Evolutionary conservation across 2,329 filamentous ascomycete genomes (phyloP), one percentile per base, ranked within the genome.

Genomic region (Microcera coccophila): DNA sequence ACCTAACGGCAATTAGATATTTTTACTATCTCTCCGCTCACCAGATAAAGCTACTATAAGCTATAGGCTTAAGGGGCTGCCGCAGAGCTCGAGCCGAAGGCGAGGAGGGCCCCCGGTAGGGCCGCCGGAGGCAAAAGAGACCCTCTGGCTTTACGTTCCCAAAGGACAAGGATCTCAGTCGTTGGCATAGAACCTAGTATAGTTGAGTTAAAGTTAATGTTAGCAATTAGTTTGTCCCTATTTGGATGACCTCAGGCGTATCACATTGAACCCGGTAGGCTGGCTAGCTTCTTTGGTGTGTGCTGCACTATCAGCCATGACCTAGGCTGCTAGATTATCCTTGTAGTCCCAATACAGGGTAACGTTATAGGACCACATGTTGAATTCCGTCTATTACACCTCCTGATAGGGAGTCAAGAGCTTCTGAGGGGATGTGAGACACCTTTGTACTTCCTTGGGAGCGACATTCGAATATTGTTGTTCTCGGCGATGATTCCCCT

Each of bases 201-300:
- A 41, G 28, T 50, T 50, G 14, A 41, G 44, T 5, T 47, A 39
- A 0, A 50, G 52, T 51, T 45, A 1, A 44, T 38, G 54, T 85
- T 85, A 50, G 85, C 69, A 1, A 71, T 66, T 5, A 85, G 55
- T 61, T 84, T 85, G 32, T 82, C 81, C 52, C 75, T 71, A 0
- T 82, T 85, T 81, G 82, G 43, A 85, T 81, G 49, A 86, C 75
- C 63, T 85, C 81, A 0, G 81, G 83, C 44, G 73, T 76, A 59
- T 86, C 82, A 74, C 69, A 33, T 73, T 68, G 8, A 66, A 67
- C 38, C 75, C 59, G 39, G 82, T 79, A 10, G 76, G 76, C 50
- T 73, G 70, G 54, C 79, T 75, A 2, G 77, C 70, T 50, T 82
- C 74, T 49, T 77, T 67, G 0, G 77, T 77, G 50, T 82, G 79